These are phyloP conservation scores for Daedaleopsis nitida DNA, from an alignment of 768 basidiomycete genomes.

Conservation along the genomic window DNA sequence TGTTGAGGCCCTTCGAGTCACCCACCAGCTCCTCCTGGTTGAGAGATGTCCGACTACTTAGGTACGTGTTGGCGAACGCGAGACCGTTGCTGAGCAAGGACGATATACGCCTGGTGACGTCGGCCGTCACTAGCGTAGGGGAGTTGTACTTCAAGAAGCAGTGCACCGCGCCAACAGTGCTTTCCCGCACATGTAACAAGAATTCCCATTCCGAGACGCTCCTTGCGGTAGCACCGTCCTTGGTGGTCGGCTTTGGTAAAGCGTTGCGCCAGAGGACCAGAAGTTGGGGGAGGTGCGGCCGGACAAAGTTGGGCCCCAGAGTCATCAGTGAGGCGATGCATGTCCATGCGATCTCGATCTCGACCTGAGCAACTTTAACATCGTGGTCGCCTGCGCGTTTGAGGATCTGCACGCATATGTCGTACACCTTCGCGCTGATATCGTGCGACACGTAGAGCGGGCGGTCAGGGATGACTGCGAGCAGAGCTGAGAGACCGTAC, in stretches of 20 bases:
- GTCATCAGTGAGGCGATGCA: conserved; percentile 88
- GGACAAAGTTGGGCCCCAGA: conserved; percentile 91
- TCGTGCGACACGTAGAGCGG: conserved; percentile 96
- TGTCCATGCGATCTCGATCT: conserved; percentile 95
- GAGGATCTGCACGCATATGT: conserved; percentile 86
- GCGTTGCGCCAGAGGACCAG: conserved; percentile 98
- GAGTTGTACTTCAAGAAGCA: conserved; percentile 85
- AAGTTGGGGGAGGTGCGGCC: conserved; percentile 89
- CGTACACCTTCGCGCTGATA: conserved; percentile 85
- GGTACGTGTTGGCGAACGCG: conserved; percentile 85
- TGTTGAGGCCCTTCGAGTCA: conserved; percentile 47
- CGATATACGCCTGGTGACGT: conserved; percentile 86
- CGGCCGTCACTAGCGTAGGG: conserved; percentile 77
- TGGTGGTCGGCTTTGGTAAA: conserved; percentile 90
- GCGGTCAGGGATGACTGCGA: conserved; percentile 82
- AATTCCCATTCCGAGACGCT: conserved; percentile 86
- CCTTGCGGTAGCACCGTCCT: conserved; percentile 70
- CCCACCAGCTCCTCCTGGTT: conserved; percentile 38
- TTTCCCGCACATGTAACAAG: conserved; percentile 87
- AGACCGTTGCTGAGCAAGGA: conserved; percentile 88
- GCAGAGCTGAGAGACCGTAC: conserved; percentile 85
- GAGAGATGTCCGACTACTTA: conserved; percentile 73
- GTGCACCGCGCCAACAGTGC: conserved; percentile 84
- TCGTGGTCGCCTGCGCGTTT: conserved; percentile 93
- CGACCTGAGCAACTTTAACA: conserved; percentile 74